phyloP scores from a whole-genome alignment of 176 grass and related monocot genomes.

The Eremochloa ophiuroides region DNA sequence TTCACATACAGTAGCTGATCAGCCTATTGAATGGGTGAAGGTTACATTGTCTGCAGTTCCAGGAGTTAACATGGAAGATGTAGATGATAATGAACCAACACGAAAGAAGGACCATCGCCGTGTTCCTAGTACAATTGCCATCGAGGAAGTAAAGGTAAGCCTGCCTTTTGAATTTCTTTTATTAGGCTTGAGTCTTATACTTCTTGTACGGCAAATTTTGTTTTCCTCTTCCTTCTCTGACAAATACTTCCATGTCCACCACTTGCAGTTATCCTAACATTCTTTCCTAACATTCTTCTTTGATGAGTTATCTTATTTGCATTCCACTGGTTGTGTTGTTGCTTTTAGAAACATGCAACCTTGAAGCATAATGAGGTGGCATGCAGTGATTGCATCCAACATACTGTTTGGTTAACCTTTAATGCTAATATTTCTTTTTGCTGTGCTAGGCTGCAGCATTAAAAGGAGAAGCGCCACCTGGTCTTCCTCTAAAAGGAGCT shows the following conservation, averaged over 20 bases:
- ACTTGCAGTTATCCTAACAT: not conserved
- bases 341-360: not conserved
- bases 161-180: not conserved
- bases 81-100: slow-evolving; percentile 69
- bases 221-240: not conserved
- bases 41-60: slow-evolving; percentile 80
- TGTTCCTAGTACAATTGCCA: slow-evolving; percentile 96
- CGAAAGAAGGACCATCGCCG: slow-evolving; percentile 86
- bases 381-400: not conserved
- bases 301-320: not conserved
- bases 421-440: slow-evolving; percentile 23
- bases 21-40: slow-evolving; percentile 75
- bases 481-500: slow-evolving; percentile 85
- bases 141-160: slow-evolving; percentile 97
- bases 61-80: slow-evolving; percentile 93
- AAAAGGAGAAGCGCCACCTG: slow-evolving; percentile 77
- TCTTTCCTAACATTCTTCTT: not conserved
- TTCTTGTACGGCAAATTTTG: not conserved
- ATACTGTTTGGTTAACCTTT: not conserved
- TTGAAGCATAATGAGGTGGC: not conserved
- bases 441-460: slow-evolving; percentile 76
- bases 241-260: not conserved
- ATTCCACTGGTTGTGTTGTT: not conserved
- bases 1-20: slow-evolving; percentile 29
- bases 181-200: not conserved